Base-by-base conservation (phyloP, 352 stramenopile genomes). In the Phytopythium montanum region DNA sequence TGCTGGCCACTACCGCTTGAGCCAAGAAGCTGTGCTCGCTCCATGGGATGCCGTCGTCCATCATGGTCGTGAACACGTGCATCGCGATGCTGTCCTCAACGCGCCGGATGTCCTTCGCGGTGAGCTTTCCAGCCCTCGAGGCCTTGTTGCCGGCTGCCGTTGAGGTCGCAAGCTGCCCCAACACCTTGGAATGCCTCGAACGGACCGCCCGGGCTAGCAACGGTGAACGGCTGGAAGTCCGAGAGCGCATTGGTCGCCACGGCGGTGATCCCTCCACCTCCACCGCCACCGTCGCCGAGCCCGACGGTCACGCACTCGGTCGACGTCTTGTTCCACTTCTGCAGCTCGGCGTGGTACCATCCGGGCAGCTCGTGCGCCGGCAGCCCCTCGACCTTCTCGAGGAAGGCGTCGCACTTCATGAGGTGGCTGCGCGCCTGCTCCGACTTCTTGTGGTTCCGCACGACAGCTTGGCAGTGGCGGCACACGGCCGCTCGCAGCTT, bases 401-500 rank as follows among this genome's bases (percentile, higher is more conserved):
- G 62, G 56, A 86, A 87, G 21, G 69, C 62, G 29, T 60, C 58
- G 54, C 79, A 87, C 54, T 80, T 80, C 64, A 84, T 76, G 28
- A 87, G 65, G 58, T 89, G 76, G 61, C 68, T 62, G 26, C 79
- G 79, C 42, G 77, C 76, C 38, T 83, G 75, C 41, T 73, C 76
- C 67, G 73, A 87, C 72, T 87, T 89, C 65, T 86, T 84, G 64
- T 76, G 73, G 60, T 89, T 71, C 10, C 61, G 61, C 7, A 87
- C 64, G 1, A 64, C 51, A 31, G 64, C 53, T 33, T 64, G 62
- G 59, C 79, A 89, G 67, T 87, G 79, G 39, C 76, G 76, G 42
- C 79, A 89, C 39, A 67, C 53, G 31, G 76, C 66, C 45, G 73
- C 49, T 21, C 60, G 39, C 34, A 65, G 45, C 50, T 85, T 83